Percentiles rank a stretch among this genome's conserved stretches.
Evolutionary conservation across 192 early-diverging fungal genomes (phyloP).

Genomic region (Ambispora gerdemannii): DNA sequence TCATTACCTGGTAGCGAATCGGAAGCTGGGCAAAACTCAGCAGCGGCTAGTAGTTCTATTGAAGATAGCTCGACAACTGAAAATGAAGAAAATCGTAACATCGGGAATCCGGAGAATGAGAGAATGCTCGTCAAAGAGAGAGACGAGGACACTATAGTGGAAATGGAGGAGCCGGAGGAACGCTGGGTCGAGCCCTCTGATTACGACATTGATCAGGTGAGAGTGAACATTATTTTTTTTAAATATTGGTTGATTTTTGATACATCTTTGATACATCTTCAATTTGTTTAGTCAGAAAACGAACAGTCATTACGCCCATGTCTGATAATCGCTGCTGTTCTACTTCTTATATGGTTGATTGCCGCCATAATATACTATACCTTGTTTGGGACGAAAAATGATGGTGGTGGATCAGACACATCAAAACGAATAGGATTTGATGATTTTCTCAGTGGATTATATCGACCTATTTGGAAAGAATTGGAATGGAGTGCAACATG

Average conservation of each 20-base stretch:
- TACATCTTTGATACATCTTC: background rate
- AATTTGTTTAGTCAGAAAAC: background rate
- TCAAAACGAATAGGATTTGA: conserved; percentile 12
- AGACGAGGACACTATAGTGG: conserved; percentile 21
- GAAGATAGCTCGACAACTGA: too few relatives aligned
- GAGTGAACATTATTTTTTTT: background rate
- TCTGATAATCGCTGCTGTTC: conserved; percentile 10
- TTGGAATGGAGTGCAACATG: conserved; percentile 1
- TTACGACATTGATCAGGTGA: background rate
- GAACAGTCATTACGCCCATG: conserved; percentile 21
- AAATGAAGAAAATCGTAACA: background rate
- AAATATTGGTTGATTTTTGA: background rate
- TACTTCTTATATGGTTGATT: conserved; percentile 10
- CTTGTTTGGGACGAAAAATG: background rate
- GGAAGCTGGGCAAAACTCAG: too few relatives aligned
- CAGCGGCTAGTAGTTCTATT: too few relatives aligned
- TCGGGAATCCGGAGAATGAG: background rate
- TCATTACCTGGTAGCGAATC: too few relatives aligned
- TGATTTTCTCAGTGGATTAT: conserved; percentile 1
- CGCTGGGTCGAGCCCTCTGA: background rate
- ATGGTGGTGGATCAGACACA: background rate
- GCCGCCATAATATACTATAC: conserved; percentile 11
- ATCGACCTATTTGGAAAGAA: background rate
- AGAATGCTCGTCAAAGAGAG: conserved; percentile 13
- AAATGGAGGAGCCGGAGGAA: conserved; percentile 8